These are phyloP conservation scores for Ogataea saltuana DNA, from an alignment of 805 yeast species.

Conservation along the genomic window DNA sequence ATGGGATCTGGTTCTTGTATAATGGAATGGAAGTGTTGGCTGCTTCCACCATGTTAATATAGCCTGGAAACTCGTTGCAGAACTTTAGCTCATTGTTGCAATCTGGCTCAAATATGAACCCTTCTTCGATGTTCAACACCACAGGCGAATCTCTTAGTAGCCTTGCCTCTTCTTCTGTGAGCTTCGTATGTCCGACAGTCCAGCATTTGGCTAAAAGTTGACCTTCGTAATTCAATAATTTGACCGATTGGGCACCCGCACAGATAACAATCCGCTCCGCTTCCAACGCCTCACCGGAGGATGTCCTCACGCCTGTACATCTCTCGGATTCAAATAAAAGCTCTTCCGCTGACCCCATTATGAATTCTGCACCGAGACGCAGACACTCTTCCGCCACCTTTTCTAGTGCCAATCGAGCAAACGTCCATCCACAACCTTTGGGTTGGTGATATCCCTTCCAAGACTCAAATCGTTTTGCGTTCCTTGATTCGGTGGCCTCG, in stretches of 20 bases:
- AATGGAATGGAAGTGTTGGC: conserved; percentile 32
- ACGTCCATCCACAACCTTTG: conserved; percentile 40
- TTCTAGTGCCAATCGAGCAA: conserved; percentile 36
- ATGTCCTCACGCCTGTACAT: conserved; percentile 33
- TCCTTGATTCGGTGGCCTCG: no score
- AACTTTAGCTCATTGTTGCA: conserved; percentile 37
- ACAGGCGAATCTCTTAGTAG: conserved; percentile 38
- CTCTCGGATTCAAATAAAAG: conserved; percentile 16
- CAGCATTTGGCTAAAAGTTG: conserved; percentile 43
- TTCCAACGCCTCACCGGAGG: conserved; percentile 28
- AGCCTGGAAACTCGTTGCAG: conserved; percentile 44
- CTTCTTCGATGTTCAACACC: conserved; percentile 38
- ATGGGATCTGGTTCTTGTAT: conserved; percentile 34
- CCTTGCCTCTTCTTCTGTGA: conserved; percentile 36
- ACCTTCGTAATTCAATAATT: conserved; percentile 37
- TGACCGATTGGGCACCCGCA: conserved; percentile 43
- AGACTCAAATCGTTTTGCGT: conserved; percentile 24
- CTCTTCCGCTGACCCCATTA: conserved; percentile 29
- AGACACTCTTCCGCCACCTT: conserved; percentile 31
- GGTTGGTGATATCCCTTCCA: conserved; percentile 38
- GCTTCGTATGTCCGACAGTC: conserved; percentile 43
- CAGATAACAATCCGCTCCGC: conserved; percentile 36
- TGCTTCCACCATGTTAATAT: conserved; percentile 26
- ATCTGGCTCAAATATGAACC: conserved; percentile 46
- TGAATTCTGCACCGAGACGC: conserved; percentile 37